These are phyloP conservation scores for Alternaria sp. DNA, from an alignment of 2,329 filamentous ascomycete species.

Conservation along the genomic window DNA sequence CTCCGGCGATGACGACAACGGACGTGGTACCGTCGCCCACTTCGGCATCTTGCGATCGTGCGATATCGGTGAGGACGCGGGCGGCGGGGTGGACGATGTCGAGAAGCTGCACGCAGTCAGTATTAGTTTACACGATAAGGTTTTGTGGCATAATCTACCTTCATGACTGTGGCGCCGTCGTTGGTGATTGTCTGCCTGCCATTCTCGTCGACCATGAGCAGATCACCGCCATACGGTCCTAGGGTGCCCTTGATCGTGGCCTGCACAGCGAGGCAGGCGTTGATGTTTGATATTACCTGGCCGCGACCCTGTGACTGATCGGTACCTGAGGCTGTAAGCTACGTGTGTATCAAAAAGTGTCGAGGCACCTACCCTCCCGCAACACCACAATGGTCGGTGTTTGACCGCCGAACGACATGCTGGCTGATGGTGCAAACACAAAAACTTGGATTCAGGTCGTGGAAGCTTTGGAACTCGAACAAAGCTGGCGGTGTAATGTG, in stretches of 20 bases:
- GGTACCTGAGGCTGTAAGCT: constrained; percentile 70
- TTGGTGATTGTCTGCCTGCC: constrained; percentile 98
- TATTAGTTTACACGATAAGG: neutral
- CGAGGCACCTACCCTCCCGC: constrained; percentile 79
- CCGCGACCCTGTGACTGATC: constrained; percentile 97
- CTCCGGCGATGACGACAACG: constrained; percentile 95
- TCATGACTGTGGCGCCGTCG: constrained; percentile 99
- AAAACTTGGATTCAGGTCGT: neutral
- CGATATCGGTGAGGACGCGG: constrained; percentile 96
- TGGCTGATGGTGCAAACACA: constrained; percentile 33
- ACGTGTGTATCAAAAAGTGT: constrained; percentile 20
- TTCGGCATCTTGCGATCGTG: constrained; percentile 97
- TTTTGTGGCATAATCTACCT: constrained; percentile 61
- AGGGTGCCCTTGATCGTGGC: constrained; percentile 94
- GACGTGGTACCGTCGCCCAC: constrained; percentile 98
- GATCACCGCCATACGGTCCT: constrained; percentile 94
- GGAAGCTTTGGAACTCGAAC: neutral
- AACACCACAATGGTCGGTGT: constrained; percentile 98
- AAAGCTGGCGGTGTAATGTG: constrained; percentile 6
- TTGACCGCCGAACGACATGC: constrained; percentile 96
- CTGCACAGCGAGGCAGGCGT: constrained; percentile 95
- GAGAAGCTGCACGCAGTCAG: constrained; percentile 70
- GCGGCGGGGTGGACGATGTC: constrained; percentile 98
- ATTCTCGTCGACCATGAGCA: constrained; percentile 95
- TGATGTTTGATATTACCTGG: constrained; percentile 97